Conservation (phyloP, 2,329 filamentous ascomycete species). For the Fusarium dimerum region DNA sequence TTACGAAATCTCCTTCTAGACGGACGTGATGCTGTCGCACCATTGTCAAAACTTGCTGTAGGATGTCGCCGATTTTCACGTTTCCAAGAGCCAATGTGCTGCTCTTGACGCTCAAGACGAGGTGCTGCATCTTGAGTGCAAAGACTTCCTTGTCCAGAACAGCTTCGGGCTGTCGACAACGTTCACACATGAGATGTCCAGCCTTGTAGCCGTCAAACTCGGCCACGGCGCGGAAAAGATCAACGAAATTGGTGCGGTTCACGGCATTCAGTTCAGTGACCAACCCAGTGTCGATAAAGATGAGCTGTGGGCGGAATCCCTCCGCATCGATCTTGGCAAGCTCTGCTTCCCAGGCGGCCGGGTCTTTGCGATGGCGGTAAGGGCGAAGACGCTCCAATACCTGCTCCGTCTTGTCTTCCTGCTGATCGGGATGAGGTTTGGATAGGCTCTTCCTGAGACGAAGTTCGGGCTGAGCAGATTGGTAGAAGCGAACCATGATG, state of each 20-base stretch:
- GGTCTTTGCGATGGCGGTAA: slow-evolving; percentile 62
- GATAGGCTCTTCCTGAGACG: slow-evolving; percentile 30
- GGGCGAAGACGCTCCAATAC: slow-evolving; percentile 80
- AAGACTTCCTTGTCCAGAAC: slow-evolving; percentile 91
- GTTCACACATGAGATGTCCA: slow-evolving; percentile 92
- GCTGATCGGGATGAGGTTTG: slow-evolving; percentile 45
- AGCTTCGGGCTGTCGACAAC: slow-evolving; percentile 87
- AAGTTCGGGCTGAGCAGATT: slow-evolving; percentile 72
- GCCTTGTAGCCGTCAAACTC: slow-evolving; percentile 97
- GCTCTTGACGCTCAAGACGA: slow-evolving; percentile 88
- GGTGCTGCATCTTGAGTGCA: slow-evolving; percentile 93
- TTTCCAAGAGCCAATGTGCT: slow-evolving; percentile 89
- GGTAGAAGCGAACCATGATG: slow-evolving; percentile 99
- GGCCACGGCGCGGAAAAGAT: slow-evolving; percentile 91
- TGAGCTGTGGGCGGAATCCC: slow-evolving; percentile 88
- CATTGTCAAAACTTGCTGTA: slow-evolving; percentile 89
- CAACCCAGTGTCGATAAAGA: slow-evolving; percentile 96
- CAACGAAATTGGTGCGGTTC: slow-evolving; percentile 89
- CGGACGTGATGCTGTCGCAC: slow-evolving; percentile 90
- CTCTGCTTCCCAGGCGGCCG: slow-evolving; percentile 70
- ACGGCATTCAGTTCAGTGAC: slow-evolving; percentile 88
- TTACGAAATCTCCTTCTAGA: slow-evolving; percentile 96
- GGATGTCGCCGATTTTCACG: slow-evolving; percentile 92
- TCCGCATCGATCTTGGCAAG: slow-evolving; percentile 78
- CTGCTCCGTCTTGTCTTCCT: slow-evolving; percentile 80